These are phyloP conservation scores for Sugiyamaella japonica DNA, from an alignment of 1,139 yeast species.

Conservation along the genomic window DNA sequence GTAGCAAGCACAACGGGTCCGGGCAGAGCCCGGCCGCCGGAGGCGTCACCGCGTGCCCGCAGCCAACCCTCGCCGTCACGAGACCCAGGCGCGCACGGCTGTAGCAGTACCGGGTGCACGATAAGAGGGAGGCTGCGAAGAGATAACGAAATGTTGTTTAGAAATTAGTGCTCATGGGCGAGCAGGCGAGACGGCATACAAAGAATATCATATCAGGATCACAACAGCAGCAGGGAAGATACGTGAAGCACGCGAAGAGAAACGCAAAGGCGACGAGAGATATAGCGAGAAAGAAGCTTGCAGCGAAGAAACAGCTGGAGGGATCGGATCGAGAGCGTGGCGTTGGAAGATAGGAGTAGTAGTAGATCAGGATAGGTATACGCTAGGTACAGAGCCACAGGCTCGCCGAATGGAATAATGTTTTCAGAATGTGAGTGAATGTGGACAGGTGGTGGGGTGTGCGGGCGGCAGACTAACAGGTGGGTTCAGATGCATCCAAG, in stretches of 20 bases:
- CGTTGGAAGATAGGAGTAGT: background rate
- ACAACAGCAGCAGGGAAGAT: background rate
- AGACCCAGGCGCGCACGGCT: background rate
- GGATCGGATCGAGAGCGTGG: background rate
- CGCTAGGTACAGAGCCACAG: too few species aligned
- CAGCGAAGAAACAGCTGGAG: background rate
- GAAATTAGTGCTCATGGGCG: background rate
- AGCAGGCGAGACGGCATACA: background rate
- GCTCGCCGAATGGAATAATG: conserved; percentile 21
- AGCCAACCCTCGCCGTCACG: background rate
- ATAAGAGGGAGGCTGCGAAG: background rate
- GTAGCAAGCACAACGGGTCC: too few species aligned
- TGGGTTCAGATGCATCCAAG: conserved; percentile 41
- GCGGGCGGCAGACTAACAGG: background rate
- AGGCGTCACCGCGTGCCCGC: background rate
- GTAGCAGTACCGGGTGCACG: background rate
- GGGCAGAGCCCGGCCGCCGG: background rate
- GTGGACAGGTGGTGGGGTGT: background rate
- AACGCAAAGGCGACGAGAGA: background rate
- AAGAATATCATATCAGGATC: too few species aligned
- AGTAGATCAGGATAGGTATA: background rate
- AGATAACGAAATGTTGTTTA: conserved; percentile 3
- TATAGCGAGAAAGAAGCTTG: background rate
- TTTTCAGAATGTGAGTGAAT: conserved; percentile 37
- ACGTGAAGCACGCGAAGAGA: too few species aligned